phyloP scores from a whole-genome alignment of 2,329 filamentous ascomycete genomes.

The Colletotrichum tabaci region DNA sequence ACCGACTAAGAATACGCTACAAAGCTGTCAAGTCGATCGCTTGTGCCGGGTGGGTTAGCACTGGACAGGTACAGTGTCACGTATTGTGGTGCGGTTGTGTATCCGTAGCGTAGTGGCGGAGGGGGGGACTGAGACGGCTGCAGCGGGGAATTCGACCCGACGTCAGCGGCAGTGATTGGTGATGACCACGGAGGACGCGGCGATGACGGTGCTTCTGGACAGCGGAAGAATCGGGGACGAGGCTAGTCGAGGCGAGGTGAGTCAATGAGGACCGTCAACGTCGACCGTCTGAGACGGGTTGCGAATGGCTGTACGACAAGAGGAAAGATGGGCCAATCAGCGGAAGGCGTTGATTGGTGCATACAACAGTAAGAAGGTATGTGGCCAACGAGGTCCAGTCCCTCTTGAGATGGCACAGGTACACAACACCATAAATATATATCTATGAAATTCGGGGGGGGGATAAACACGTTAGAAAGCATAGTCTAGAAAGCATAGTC shows the following conservation, averaged over 20 bases:
- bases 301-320: background rate
- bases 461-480: too few relatives aligned
- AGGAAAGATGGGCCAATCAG: background rate
- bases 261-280: constrained; percentile 12
- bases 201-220: constrained; percentile 21
- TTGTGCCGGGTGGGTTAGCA: constrained; percentile 15
- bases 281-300: constrained; percentile 17
- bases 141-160: constrained; percentile 29
- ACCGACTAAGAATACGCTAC: constrained; percentile 4
- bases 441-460: too few relatives aligned
- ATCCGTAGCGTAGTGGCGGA: background rate
- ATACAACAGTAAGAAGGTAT: background rate
- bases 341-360: background rate
- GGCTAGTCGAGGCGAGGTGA: background rate
- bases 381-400: too few relatives aligned
- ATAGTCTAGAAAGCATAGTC: too few relatives aligned
- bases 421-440: too few relatives aligned
- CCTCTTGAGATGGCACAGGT: too few relatives aligned
- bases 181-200: constrained; percentile 2
- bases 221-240: too few relatives aligned
- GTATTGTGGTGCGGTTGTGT: background rate
- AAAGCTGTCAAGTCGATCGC: background rate
- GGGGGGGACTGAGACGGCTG: constrained; percentile 16
- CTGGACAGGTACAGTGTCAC: background rate
- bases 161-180: constrained; percentile 30